Evolutionary conservation across 306 rosid species (phyloP), one percentile per base, ranked within the genome.

Genomic region (Inga oerstediana): DNA sequence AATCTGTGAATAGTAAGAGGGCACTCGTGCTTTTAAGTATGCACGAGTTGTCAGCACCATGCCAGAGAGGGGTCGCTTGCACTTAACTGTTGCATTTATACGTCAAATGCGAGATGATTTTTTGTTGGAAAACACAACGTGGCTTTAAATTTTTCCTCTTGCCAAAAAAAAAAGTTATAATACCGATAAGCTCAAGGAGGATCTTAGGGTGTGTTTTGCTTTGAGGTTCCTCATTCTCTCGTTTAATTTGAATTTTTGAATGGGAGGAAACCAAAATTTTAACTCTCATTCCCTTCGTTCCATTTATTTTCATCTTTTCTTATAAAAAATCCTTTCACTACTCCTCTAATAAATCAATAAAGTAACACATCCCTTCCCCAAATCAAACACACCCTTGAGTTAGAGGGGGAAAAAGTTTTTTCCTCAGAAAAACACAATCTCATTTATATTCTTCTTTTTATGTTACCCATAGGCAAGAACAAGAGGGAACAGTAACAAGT

Each of bases 41-140:
- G 81, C 81, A 78, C 81, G 74, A 48, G 81, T 59, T 78, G 74
- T 78, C 74, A 27, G 45, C 61, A 46, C 45, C 81, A 62, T 20
- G 22, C 68, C 24, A 4, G 79, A 22, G 34, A 37, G 20, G n/a
- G 48, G 68, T 75, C 67, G 11, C 79, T 15, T 17, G 35, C 5
- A 20, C n/a, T 4, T 35, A 16, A 24, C 80, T 75, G 34, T 54
- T 34, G 49, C 34, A 54, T 35, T 35, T 35, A 35, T 7, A 74
- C 10, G 43, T 44, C 32, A 65, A 75, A 24, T 41, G 58, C 35
- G 16, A 52, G 16, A 49, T 81, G 20, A 81, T 75, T 75, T 62
- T 62, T 27, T 11, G 15, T 62, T 11, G 68, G 68, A 27, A 27
- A 12, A 12, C 17, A 2, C 2, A 13, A 62, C 5, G 68, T 4